Evolutionary conservation across 208 protist species (phyloP).

Genomic region (Trypanosoma avium): DNA sequence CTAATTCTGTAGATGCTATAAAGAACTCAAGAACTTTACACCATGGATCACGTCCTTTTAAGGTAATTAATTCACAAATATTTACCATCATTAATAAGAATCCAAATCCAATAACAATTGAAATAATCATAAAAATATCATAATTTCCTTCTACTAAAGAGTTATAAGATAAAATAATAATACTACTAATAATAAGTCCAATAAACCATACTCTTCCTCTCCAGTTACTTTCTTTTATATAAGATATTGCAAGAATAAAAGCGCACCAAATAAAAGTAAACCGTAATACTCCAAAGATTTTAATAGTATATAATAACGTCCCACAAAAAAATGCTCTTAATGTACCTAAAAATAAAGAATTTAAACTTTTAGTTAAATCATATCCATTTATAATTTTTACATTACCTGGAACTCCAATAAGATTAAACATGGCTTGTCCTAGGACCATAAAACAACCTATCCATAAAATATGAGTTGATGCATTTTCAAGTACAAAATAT

Average conservation of each 20-base stretch:
- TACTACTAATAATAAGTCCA: background rate
- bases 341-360: conserved; percentile 3
- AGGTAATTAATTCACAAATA: background rate
- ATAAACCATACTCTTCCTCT: background rate
- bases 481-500: conserved; percentile 7
- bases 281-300: conserved; percentile 2
- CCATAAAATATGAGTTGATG: background rate
- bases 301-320: conserved; percentile 4
- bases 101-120: background rate
- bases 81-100: background rate
- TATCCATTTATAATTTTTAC: background rate
- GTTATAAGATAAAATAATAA: background rate
- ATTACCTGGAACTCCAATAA: background rate
- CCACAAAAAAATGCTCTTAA: conserved; percentile 10
- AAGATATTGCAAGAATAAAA: background rate
- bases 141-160: background rate
- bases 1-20: conserved; percentile 15
- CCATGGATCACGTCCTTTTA: conserved; percentile 4
- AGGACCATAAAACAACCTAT: conserved; percentile 13
- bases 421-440: conserved; percentile 7
- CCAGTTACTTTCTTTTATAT: background rate
- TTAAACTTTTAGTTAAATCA: background rate
- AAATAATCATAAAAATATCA: background rate
- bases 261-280: conserved; percentile 11
- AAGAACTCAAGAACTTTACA: background rate